phyloP scores from a whole-genome alignment of 176 grass and related monocot species.

The Alopecurus myosuroides region DNA sequence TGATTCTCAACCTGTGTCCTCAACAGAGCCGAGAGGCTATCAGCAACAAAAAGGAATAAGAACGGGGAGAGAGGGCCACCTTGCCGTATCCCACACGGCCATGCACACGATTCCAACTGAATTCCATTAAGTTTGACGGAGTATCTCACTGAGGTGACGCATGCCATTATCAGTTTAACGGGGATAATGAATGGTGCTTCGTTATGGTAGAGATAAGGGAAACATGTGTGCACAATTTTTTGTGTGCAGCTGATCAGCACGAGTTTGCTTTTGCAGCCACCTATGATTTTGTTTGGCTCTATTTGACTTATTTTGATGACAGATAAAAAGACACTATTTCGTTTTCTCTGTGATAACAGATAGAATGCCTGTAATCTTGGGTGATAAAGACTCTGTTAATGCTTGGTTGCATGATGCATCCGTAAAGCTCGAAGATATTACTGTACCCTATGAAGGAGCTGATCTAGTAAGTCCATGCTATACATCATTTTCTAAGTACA shows the following conservation, averaged over 20 bases:
- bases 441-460: constrained; percentile 69
- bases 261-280: constrained; percentile 1
- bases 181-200: not conserved
- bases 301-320: constrained; percentile 29
- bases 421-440: constrained; percentile 68
- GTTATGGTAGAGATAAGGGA: not conserved
- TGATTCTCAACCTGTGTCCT: too few species aligned
- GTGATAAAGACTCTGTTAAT: constrained; percentile 42
- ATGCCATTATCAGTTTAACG: too few species aligned
- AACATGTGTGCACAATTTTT: not conserved
- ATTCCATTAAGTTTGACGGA: too few species aligned
- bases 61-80: too few species aligned
- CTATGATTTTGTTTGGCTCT: not conserved
- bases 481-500: constrained; percentile 1
- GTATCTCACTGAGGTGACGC: too few species aligned
- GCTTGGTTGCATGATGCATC: constrained; percentile 60
- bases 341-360: constrained; percentile 46
- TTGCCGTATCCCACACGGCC: too few species aligned
- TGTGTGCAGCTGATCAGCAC: not conserved
- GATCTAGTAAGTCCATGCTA: constrained; percentile 60
- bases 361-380: constrained; percentile 86
- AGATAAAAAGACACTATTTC: constrained; percentile 60
- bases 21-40: too few species aligned
- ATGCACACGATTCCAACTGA: too few species aligned
- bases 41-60: too few species aligned